phyloP scores from a whole-genome alignment of 805 yeast genomes.

The Millerago galiae region DNA sequence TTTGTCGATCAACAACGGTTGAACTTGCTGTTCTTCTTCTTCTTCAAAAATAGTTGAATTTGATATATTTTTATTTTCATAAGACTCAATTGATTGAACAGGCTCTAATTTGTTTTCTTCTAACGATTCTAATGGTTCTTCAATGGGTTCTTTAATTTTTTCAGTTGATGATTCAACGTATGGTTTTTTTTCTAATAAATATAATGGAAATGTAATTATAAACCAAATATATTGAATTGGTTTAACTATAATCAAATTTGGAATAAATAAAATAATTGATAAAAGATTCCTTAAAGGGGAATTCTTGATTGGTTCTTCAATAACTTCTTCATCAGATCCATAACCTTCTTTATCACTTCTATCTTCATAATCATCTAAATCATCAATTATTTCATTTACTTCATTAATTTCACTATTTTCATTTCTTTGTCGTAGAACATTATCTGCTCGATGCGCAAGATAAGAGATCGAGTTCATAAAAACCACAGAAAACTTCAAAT shows the following conservation, averaged over 20 bases:
- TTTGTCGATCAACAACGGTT: background rate
- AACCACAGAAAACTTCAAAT: background rate
- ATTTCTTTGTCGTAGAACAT: conserved; percentile 13
- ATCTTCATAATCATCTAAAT: background rate
- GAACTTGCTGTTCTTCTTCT: conserved; percentile 11
- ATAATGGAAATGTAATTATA: conserved; percentile 51
- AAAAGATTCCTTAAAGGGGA: conserved; percentile 12
- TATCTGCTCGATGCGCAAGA: conserved; percentile 20
- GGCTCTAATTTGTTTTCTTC: background rate
- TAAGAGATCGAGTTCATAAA: conserved; percentile 24
- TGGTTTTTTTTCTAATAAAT: conserved; percentile 29
- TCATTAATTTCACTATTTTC: background rate
- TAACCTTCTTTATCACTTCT: background rate
- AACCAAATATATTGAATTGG: conserved; percentile 47
- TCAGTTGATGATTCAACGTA: background rate
- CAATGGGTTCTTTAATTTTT: conserved; percentile 6
- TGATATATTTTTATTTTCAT: background rate
- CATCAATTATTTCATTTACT: background rate
- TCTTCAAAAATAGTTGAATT: conserved; percentile 18
- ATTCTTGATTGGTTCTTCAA: background rate
- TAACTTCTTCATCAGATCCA: background rate
- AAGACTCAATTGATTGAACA: background rate
- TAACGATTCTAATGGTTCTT: background rate
- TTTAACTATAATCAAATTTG: conserved; percentile 42
- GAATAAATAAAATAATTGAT: conserved; percentile 36